These are phyloP conservation scores for Botrytis medusae DNA, from an alignment of 2,329 filamentous ascomycete genomes.

Conservation along the genomic window DNA sequence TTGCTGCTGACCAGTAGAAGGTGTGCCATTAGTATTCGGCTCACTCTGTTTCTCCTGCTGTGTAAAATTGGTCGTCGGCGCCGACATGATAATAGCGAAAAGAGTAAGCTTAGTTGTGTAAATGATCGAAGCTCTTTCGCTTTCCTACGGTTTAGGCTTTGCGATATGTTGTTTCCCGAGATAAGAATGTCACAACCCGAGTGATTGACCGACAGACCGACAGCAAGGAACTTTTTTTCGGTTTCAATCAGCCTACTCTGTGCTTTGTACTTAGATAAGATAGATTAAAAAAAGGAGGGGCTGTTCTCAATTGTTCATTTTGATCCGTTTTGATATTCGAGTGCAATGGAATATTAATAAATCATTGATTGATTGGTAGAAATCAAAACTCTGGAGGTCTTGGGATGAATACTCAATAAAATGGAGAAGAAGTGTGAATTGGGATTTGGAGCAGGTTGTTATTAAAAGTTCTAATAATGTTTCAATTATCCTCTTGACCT, in stretches of 20 bases:
- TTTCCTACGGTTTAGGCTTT: conserved; percentile 29
- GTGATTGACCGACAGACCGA: neutral
- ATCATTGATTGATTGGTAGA: conserved; percentile 6
- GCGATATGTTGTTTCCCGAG: conserved; percentile 8
- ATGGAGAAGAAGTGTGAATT: neutral
- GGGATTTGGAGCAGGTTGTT: neutral
- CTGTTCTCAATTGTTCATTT: neutral
- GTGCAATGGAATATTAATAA: no score
- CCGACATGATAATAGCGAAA: conserved; percentile 14
- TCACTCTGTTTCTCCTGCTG: conserved; percentile 17
- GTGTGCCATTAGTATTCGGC: neutral
- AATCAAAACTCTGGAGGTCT: neutral
- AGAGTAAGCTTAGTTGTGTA: conserved; percentile 23
- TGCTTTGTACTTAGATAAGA: neutral
- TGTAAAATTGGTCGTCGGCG: conserved; percentile 16
- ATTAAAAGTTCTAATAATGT: neutral
- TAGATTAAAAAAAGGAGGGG: neutral
- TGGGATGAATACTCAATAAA: neutral
- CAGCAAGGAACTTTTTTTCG: neutral
- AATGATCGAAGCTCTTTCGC: conserved; percentile 22
- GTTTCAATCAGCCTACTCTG: neutral
- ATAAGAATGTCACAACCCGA: conserved; percentile 6
- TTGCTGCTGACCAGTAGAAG: conserved; percentile 16
- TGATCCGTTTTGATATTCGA: neutral
- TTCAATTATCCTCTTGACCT: neutral